Evolutionary conservation across 306 rosid species (phyloP).

Genomic region (Prunus campanulata): DNA sequence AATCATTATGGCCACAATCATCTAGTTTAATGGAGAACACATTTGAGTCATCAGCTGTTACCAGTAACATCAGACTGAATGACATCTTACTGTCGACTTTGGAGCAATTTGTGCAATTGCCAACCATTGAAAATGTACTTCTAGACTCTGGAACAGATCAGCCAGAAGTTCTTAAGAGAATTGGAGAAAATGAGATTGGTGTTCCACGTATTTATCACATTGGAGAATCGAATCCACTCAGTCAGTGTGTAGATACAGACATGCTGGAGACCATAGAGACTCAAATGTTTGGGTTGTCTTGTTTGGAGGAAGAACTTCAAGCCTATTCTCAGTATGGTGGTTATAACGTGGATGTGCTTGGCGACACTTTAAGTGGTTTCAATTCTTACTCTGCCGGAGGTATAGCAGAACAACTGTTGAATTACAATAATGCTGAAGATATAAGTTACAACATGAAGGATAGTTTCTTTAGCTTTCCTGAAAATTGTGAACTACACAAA

Average conservation of each 20-base stretch:
- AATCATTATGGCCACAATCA: slow-evolving; percentile 32
- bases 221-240: slow-evolving; percentile 15
- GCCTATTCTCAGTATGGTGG: slow-evolving; percentile 32
- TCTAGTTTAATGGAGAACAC: slow-evolving; percentile 37
- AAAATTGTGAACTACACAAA: slow-evolving; percentile 55
- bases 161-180: slow-evolving; percentile 22
- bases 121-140: slow-evolving; percentile 28
- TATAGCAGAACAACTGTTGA: slow-evolving; percentile 29
- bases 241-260: slow-evolving; percentile 17
- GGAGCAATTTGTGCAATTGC: slow-evolving; percentile 25
- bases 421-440: slow-evolving; percentile 23
- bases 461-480: slow-evolving; percentile 41
- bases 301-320: slow-evolving; percentile 40
- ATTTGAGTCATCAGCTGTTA: slow-evolving; percentile 34
- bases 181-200: slow-evolving; percentile 23
- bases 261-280: slow-evolving; percentile 29
- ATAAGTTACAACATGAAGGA: slow-evolving; percentile 16
- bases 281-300: slow-evolving; percentile 32
- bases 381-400: slow-evolving; percentile 29
- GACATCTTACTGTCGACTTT: slow-evolving; percentile 17
- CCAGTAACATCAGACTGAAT: slow-evolving; percentile 23
- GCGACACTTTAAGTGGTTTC: slow-evolving; percentile 28
- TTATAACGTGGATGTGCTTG: slow-evolving; percentile 35
- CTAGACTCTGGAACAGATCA: slow-evolving; percentile 18
- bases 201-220: slow-evolving; percentile 21